Base-by-base conservation (phyloP, 2,329 filamentous ascomycete species). In the Lachnellula arida region DNA sequence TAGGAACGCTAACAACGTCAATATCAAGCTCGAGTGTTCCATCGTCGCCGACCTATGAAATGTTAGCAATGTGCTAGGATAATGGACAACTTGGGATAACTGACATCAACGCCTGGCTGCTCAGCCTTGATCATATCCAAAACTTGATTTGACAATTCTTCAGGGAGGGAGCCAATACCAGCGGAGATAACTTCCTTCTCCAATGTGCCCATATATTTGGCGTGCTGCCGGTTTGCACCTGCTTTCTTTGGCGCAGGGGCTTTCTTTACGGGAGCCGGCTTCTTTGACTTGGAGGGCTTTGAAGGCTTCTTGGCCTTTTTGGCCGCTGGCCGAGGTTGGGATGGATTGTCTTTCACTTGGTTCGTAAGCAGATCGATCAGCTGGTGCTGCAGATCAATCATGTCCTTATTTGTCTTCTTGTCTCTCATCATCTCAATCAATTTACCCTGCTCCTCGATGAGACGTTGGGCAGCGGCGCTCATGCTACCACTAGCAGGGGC, bases 181-280 rank as follows among this genome's bases (percentile, higher is more conserved):
- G 87, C 86, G 1, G 91, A 93, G 56, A 99, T 95, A 62, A 92
- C 84, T 56, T 94, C 90, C 77, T 97, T 97, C 74, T 99, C 91
- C 3, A 87, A 82, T 7, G 84, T 86, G 46, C 91, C 84, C 67
- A 89, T 82, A 53, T 81, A 80, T 57, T 62, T n/a, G 48, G 59
- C 17, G 5, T 17, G 12, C 42, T 23, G n/a, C 22, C 23, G 77
- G 79, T 0, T 68, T 73, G 60, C 56, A 57, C 55, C 46, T 60
- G 73, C 66, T 65, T 81, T 80, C 70, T 83, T 76, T 67, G 49
- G 37, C 55, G 34, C 56, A 61, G 48, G 64, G 9, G 55, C 48
- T 25, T 53, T 64, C 23, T 60, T 63, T 8, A 52, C 48, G 15
- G 62, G 62, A 28, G 58, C 57, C 2, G 66, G 51, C 63, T 75